Percentiles rank a stretch among this genome's conserved stretches.
These are phyloP conservation scores for Aspergillus hancockii DNA, from an alignment of 495 filamentous ascomycete genomes.

Conservation along the genomic window DNA sequence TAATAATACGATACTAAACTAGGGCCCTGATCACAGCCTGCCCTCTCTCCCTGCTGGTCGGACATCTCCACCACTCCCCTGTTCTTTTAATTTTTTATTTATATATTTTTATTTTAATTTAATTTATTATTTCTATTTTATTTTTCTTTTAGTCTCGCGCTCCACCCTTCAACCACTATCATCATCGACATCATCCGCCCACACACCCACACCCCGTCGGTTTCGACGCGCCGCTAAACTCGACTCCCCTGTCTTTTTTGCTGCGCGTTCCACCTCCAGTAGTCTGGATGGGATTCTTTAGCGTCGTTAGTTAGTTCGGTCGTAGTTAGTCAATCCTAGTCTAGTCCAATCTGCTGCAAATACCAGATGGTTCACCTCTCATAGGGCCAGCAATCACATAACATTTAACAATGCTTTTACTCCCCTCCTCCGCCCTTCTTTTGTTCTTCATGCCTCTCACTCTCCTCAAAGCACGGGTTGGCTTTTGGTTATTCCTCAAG, in stretches of 20 bases:
- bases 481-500: constrained; percentile 1
- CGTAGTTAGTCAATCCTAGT: constrained; percentile 23
- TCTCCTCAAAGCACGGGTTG: constrained; percentile 7
- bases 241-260: constrained; percentile 19
- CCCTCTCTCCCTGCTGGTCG: constrained; percentile 17
- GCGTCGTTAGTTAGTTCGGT: constrained; percentile 21
- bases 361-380: constrained; percentile 22
- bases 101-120: neutral
- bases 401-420: constrained; percentile 38
- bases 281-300: constrained; percentile 21
- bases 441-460: constrained; percentile 12
- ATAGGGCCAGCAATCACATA: constrained; percentile 33
- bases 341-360: constrained; percentile 21
- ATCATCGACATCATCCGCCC: constrained; percentile 23
- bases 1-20: constrained; percentile 17
- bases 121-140: constrained; percentile 20
- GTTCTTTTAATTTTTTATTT: constrained; percentile 9
- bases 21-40: constrained; percentile 21
- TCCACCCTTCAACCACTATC: constrained; percentile 21
- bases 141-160: constrained; percentile 20
- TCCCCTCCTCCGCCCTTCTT: constrained; percentile 24
- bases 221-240: constrained; percentile 21
- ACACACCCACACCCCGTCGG: constrained; percentile 19
- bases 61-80: constrained; percentile 18
- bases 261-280: constrained; percentile 15